Evolutionary conservation across 2,329 filamentous ascomycete species (phyloP), one percentile per base, ranked within the genome.

Genomic region (Cladosporium sp.): DNA sequence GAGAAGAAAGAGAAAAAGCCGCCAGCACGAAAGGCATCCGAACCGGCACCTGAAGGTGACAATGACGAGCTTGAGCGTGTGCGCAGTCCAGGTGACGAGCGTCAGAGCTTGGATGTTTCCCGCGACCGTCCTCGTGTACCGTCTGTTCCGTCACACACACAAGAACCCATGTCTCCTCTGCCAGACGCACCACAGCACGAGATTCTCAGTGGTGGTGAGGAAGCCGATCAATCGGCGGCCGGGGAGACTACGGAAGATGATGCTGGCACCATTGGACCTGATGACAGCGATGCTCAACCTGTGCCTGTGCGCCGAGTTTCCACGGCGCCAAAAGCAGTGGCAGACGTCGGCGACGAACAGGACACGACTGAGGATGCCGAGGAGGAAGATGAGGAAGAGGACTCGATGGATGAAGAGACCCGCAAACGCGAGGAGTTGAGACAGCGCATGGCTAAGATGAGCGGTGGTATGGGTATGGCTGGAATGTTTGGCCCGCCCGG

Each of bases 391-490:
- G 88, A 89, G 19, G 88, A 91, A 34, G 90, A 92, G 50, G 89
- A 92, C 28, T 90, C 96, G 15, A 80, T 95, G 54, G 92, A 97
- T 68, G 91, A 92, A 1, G 94, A 99, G 72, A 82, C 90, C 20
- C 87, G 85, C 65, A 88, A 92, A 55, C 89, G 88, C 71, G 87
- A 96, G 75, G 93, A 97, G 72, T 80, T 99, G 34, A 86, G 94
- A 61, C 92, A 94, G 62, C 86, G 94, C 67, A 99, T 99, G 91
- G 94, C 94, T 47, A 97, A 96, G 76, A 94, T 99, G 88, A 96
- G 93, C 66, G 93, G 93, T 58, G 93, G 93, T 20, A 96, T 96
- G 90, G 91, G 91, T 49, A 96, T 97, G 88, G 86, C 91, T 71
- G 90, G 91, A 67, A 94, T 97, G 86, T 95, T 96, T 73, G 90